Conservation (phyloP, 176 grass and related monocot species). For the Elaeis guineensis region DNA sequence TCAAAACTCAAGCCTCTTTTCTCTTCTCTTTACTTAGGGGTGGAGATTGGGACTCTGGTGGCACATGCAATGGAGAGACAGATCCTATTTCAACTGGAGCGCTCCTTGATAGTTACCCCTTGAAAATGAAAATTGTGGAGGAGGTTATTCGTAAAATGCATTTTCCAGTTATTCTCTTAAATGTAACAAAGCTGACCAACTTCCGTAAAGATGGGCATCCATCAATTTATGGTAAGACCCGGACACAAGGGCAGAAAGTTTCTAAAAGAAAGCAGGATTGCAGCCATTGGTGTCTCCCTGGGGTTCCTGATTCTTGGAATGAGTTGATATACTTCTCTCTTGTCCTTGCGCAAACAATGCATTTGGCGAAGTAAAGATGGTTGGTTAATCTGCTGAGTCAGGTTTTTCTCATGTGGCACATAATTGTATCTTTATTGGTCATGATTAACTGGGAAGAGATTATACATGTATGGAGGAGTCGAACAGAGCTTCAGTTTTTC, state of each 20-base stretch:
- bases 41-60: constrained; percentile 89
- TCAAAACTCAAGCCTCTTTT: not conserved
- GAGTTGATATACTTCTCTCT: constrained; percentile 74
- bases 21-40: constrained; percentile 36
- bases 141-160: constrained; percentile 53
- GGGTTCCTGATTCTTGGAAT: constrained; percentile 85
- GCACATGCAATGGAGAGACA: constrained; percentile 78
- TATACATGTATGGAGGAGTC: too few relatives aligned
- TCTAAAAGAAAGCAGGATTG: constrained; percentile 84
- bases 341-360: constrained; percentile 25
- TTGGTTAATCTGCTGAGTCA: too few relatives aligned
- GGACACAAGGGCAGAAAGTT: constrained; percentile 18
- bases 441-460: too few relatives aligned
- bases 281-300: constrained; percentile 94
- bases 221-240: constrained; percentile 50
- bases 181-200: constrained; percentile 71
- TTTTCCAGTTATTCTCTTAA: constrained; percentile 66
- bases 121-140: constrained; percentile 67
- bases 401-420: not conserved
- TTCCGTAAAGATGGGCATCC: constrained; percentile 79
- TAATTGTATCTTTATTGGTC: too few relatives aligned
- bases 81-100: constrained; percentile 40
- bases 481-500: too few relatives aligned
- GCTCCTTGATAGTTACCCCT: constrained; percentile 56
- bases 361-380: not conserved